Evolutionary conservation across 768 basidiomycete species (phyloP).

Genomic region (Leccinellum albellum): DNA sequence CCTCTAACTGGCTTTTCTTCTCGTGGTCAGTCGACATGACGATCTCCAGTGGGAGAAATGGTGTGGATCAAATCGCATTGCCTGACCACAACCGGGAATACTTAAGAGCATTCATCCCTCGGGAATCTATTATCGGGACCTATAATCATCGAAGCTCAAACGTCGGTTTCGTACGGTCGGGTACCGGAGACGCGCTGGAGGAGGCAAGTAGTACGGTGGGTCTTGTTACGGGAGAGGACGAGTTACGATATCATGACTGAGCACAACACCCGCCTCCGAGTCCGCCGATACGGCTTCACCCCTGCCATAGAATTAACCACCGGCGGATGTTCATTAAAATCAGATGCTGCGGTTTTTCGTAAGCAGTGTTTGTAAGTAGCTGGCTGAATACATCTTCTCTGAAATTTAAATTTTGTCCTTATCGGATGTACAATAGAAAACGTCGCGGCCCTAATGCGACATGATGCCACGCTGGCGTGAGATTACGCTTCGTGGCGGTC

Average conservation of each 20-base stretch:
- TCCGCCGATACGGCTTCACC: not conserved
- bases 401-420: too few species aligned
- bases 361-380: not conserved
- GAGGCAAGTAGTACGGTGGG: not conserved
- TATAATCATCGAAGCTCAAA: not conserved
- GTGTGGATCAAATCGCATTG: not conserved
- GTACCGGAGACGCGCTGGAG: not conserved
- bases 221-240: not conserved
- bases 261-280: not conserved
- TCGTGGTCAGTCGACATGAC: constrained; percentile 14
- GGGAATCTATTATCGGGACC: not conserved
- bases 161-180: not conserved
- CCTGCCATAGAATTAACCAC: too few species aligned
- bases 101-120: not conserved
- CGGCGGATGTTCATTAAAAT: not conserved
- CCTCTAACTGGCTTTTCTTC: constrained; percentile 12
- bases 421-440: too few species aligned
- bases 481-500: too few species aligned
- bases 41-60: not conserved
- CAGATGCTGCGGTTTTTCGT: not conserved
- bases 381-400: too few species aligned
- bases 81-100: not conserved
- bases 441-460: too few species aligned
- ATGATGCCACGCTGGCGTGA: too few species aligned
- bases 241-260: not conserved